Base-by-base conservation (phyloP, 495 filamentous ascomycete genomes). In the Penicillium paradoxum region DNA sequence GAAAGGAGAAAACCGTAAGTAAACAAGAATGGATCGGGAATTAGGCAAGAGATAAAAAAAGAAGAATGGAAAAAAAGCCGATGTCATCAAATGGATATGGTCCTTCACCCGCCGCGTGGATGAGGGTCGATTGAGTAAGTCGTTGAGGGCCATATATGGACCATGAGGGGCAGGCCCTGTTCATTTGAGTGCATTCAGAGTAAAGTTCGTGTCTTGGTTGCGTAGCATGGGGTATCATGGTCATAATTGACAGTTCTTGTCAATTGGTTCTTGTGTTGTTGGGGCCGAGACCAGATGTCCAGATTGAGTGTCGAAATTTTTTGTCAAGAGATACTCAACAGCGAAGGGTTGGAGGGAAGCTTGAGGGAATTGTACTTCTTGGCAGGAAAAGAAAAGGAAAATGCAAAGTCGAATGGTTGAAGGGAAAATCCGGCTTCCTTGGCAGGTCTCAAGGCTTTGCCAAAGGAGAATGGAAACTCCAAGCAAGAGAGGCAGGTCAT, bases 141-240 rank as follows among this genome's bases (percentile, higher is more conserved):
- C 21, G 19, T n/a, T 19, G 27, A 41, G 37, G 32, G 32, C 22
- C 13, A 18, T 30, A 15, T 18, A 30, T 39, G 15, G 25, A 6
- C 27, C 10, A 36, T 44, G 9, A 17, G 15, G 25, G 39, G 36
- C 14, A 43, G 41, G 50, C 17, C 48, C 37, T 55, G 44, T 50
- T 60, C 49, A 51, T 54, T 32, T 37, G 17, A 29, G 27, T 11
- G 18, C 29, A 49, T 34, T 37, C 30, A 27, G 38, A 39, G 46
- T 30, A 7, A 51, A 24, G 27, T 22, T 54, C 34, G 36, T 43
- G 45, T 42, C 40, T 49, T 41, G 53, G 17, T 30, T 49, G 53
- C 39, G 38, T 36, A 19, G 49, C 30, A 27, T 8, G 29, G 49
- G 49, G 49, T 51, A 51, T 51, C 49, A 51, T 43, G 39, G 38